Percentiles rank a stretch among this genome's conserved stretches.
Conservation (phyloP, 2,329 filamentous ascomycete species). For the Botrytis pseudocinerea region DNA sequence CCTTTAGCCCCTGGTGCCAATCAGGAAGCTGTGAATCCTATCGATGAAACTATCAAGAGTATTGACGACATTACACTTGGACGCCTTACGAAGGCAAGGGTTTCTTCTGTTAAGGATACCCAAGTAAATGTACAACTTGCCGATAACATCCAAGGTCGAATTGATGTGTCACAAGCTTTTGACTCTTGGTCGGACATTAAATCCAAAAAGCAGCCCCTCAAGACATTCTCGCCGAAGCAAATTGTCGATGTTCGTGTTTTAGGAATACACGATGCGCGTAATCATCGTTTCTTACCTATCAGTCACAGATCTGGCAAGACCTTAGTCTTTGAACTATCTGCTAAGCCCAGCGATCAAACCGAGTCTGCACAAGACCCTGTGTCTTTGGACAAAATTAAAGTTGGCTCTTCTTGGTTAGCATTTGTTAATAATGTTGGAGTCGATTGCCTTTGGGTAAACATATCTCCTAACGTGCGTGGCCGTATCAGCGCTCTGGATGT, state of each 20-base stretch:
- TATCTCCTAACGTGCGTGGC: constrained; percentile 85
- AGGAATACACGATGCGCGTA: constrained; percentile 85
- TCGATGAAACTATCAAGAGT: constrained; percentile 64
- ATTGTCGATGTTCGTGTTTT: constrained; percentile 74
- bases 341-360: constrained; percentile 63
- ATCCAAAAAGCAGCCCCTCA: constrained; percentile 78
- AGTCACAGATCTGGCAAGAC: constrained; percentile 80
- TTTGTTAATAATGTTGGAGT: constrained; percentile 89
- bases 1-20: constrained; percentile 40
- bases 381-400: constrained; percentile 69
- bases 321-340: constrained; percentile 80
- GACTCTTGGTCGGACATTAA: constrained; percentile 84
- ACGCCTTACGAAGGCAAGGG: constrained; percentile 70
- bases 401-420: constrained; percentile 71
- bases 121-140: constrained; percentile 89
- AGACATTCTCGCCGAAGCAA: constrained; percentile 70
- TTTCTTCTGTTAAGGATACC: constrained; percentile 84
- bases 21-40: constrained; percentile 54
- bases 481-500: constrained; percentile 80
- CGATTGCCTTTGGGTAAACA: constrained; percentile 83
- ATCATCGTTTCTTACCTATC: constrained; percentile 88
- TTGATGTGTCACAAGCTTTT: constrained; percentile 89
- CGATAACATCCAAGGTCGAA: constrained; percentile 86
- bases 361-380: constrained; percentile 61
- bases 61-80: constrained; percentile 76